Base-by-base conservation (phyloP, 1,284 basidiomycete genomes). In the Phaffia rhodozyma region DNA sequence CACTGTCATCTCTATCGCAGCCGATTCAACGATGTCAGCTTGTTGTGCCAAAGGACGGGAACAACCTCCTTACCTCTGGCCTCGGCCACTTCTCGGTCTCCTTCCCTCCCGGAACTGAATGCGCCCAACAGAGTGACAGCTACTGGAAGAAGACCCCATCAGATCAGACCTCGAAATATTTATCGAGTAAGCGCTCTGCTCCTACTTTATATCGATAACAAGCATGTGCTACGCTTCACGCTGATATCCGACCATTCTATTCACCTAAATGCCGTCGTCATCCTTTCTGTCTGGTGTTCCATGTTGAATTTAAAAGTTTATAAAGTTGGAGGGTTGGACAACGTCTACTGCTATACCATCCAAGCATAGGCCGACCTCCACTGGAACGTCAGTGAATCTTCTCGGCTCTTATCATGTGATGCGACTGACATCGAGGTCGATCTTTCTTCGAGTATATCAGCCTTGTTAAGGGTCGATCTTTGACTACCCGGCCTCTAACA, bases 1-100 rank as follows among this genome's bases (percentile, higher is more conserved):
- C 57, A 20, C 30, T 18, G 30, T 23, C 32, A 9, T 55, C 4
- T 48, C 23, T 23, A 9, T 21, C 27, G 9, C 27, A 75, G 74
- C 0, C 83, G 85, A 18, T 97, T 98, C 78, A 92, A 92, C 62
- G 94, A 98, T 73, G 93, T 98, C 55, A 86, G 92, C 16, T 78
- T 98, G 54, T 82, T 91, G 59, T 97, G 93, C 74, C 90, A 93
- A 72, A 81, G 89, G 60, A 87, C 85, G 1, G 94, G 94, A 13
- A 87, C 86, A 11, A 98, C 94, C 0, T 86, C 85, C 5, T 74
- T 97, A 57, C 91, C 92, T 0, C 76, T 96, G 65, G 86, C 84
- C 11, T 82, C 87, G 11, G 68, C 70, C 5, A 81, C 83, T n/a
- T 80, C 83, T 29, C 23, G 56, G 16, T 68, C 66, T 5, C 56